Evolutionary conservation across 352 stramenopile species (phyloP), one percentile per base, ranked within the genome.

Genomic region (Phytophthora cryptogea): DNA sequence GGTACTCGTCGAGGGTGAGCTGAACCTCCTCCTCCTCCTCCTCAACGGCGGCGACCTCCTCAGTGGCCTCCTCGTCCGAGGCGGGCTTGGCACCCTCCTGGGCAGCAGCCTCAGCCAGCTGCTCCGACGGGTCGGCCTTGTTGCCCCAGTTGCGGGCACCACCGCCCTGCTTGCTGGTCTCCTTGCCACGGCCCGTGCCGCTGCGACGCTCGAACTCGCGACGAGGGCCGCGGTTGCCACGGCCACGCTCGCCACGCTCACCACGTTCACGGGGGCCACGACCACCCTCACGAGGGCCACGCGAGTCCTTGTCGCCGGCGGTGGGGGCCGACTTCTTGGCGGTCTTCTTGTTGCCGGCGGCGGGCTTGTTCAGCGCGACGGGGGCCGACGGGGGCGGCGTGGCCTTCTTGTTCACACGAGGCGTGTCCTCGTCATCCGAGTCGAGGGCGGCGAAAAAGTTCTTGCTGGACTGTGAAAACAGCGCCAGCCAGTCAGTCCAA

Each of bases 81-180:
- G 50, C 41, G 27, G 66, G 66, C 74, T 86, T 84, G 30, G 67
- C 79, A 43, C 67, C 72, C 33, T 89, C 80, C 67, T 88, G 75
- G 36, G 74, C 68, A 40, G 59, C 76, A 20, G 80, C 80, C 65
- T 88, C 78, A 28, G 74, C 75, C 28, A 64, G 56, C 53, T 97
- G 89, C 64, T 95, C 90, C 44, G 83, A 84, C 70, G 97, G 90
- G 74, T 97, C 92, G 61, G 94, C 76, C 56, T 96, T 83, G 83
- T 98, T 97, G 71, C 96, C 96, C 96, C 96, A 99, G 84, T 99
- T 99, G 78, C 83, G 92, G 60, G 90, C 92, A 72, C 96, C 96
- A 52, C 90, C 94, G 43, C 96, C 96, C 60, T 88, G 84, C 81
- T 98, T 98, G 73, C 90, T 98, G 64, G 91, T 94, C 78, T 99